phyloP scores from a whole-genome alignment of 192 early-diverging fungal species.

The Nowakowskiella sp. region DNA sequence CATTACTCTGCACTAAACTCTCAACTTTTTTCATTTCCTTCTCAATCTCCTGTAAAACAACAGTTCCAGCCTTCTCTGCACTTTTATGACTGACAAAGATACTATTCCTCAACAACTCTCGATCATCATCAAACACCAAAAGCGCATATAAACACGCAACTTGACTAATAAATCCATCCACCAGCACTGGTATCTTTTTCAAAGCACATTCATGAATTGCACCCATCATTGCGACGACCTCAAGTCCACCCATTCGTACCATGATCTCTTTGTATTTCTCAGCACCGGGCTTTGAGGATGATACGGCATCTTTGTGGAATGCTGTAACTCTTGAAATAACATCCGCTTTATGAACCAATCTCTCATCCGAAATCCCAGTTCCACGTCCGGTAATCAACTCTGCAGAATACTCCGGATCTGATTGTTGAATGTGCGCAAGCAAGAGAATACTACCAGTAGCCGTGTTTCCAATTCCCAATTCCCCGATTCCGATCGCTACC shows the following conservation, averaged over 20 bases:
- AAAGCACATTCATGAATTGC: conserved; percentile 3
- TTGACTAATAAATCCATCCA: conserved; percentile 20
- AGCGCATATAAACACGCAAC: conserved; percentile 17
- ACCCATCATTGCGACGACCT: conserved; percentile 17
- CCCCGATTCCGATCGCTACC: conserved; percentile 16
- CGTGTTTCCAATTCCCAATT: conserved; percentile 27
- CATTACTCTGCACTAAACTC: background rate
- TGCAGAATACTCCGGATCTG: too few species aligned
- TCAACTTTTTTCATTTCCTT: background rate
- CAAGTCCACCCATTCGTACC: conserved; percentile 3
- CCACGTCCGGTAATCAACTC: conserved; percentile 14
- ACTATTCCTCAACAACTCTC: background rate
- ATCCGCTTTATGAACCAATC: conserved; percentile 5
- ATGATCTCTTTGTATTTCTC: background rate
- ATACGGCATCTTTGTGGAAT: conserved; percentile 2
- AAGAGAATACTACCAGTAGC: conserved; percentile 13
- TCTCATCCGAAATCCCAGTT: conserved; percentile 17
- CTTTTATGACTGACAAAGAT: conserved; percentile 8
- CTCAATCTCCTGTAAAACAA: conserved; percentile 4
- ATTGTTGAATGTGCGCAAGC: conserved; percentile 5
- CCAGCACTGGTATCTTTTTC: conserved; percentile 1
- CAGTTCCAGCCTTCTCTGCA: background rate
- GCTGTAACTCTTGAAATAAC: background rate
- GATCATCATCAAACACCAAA: conserved; percentile 7
- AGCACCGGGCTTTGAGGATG: background rate